Conservation (phyloP, 768 basidiomycete species). For the Lyophyllum decastes region DNA sequence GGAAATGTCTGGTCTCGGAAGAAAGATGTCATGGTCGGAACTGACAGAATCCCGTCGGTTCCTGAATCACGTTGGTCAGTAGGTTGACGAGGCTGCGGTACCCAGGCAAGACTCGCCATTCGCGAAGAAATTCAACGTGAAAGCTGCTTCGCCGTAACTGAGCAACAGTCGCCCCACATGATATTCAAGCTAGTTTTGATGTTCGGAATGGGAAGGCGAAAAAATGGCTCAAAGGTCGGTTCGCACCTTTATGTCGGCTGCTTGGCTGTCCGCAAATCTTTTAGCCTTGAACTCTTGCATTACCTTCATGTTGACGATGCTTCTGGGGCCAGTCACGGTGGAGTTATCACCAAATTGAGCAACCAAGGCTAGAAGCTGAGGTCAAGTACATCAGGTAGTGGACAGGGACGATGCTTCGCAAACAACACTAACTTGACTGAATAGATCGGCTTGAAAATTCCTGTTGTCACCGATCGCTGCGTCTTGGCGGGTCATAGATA, state of each 20-base stretch:
- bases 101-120: constrained; percentile 14
- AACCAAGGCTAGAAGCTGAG: constrained; percentile 7
- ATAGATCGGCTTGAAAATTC: constrained; percentile 10
- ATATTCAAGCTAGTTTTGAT: constrained; percentile 11
- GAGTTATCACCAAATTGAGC: constrained; percentile 15
- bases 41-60: constrained; percentile 11
- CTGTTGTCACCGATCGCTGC: constrained; percentile 15
- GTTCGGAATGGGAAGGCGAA: not conserved
- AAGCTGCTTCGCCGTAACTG: constrained; percentile 16
- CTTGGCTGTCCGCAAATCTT: constrained; percentile 10
- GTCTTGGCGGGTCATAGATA: constrained; percentile 18
- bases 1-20: constrained; percentile 18
- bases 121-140: constrained; percentile 17
- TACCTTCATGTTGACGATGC: constrained; percentile 9
- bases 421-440: not conserved
- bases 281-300: constrained; percentile 15
- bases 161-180: constrained; percentile 13
- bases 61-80: not conserved
- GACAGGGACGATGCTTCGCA: not conserved
- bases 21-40: constrained; percentile 16
- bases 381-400: not conserved
- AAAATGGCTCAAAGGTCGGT: not conserved
- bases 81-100: not conserved
- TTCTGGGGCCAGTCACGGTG: constrained; percentile 13
- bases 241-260: constrained; percentile 5